A percentile compares a stretch with the other conserved stretches of the same genome.
phyloP scores from a whole-genome alignment of 768 basidiomycete species.

The Naganishia kalamii region DNA sequence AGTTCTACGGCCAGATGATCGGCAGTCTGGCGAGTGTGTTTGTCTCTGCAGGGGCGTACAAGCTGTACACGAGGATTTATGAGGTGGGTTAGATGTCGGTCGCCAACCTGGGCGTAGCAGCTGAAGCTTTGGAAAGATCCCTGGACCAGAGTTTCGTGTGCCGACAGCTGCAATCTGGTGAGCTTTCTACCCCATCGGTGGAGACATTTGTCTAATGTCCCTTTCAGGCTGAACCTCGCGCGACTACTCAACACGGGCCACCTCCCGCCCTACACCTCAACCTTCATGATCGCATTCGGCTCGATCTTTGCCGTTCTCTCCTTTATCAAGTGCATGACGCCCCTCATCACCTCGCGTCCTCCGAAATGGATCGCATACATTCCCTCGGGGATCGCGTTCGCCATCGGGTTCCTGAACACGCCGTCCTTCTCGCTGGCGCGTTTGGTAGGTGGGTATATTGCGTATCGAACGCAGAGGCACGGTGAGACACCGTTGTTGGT shows the following conservation, averaged over 20 bases:
- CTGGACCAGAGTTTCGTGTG: constrained; percentile 89
- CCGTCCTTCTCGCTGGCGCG: constrained; percentile 90
- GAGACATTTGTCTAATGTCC: neutral
- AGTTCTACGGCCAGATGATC: constrained; percentile 85
- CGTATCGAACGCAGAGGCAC: constrained; percentile 51
- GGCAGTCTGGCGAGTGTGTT: constrained; percentile 82
- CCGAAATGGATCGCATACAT: constrained; percentile 57
- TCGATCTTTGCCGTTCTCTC: constrained; percentile 64
- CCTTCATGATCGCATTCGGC: constrained; percentile 76
- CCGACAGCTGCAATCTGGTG: constrained; percentile 92
- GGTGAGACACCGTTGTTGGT: constrained; percentile 48
- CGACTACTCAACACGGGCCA: constrained; percentile 58
- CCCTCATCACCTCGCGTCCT: constrained; percentile 13
- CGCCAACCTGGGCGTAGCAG: neutral
- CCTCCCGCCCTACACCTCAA: constrained; percentile 65
- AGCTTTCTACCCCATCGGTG: constrained; percentile 52
- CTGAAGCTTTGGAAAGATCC: constrained; percentile 52
- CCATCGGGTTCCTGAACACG: constrained; percentile 91
- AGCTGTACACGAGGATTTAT: constrained; percentile 79
- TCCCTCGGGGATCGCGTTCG: constrained; percentile 88
- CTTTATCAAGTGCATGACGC: constrained; percentile 52
- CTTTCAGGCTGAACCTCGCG: constrained; percentile 48
- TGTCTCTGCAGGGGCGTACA: constrained; percentile 80
- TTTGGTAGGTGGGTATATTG: constrained; percentile 76
- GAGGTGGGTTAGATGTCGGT: constrained; percentile 30